Percentiles rank a stretch among this genome's conserved stretches.
Conservation (phyloP, 192 early-diverging fungal species). For the Diversispora eburnea region DNA sequence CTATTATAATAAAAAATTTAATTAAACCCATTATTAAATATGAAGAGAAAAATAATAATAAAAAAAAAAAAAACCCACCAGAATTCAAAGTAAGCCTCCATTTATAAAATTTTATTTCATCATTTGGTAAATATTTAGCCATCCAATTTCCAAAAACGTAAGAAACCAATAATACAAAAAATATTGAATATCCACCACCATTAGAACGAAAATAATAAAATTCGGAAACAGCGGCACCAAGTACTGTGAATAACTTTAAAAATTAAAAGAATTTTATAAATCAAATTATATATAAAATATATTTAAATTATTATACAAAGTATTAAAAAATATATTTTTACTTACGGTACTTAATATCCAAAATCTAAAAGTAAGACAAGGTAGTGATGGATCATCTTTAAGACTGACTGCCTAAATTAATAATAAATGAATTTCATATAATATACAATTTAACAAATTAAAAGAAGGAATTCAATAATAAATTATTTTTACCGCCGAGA, state of each 20-base stretch:
- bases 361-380: constrained; percentile 48
- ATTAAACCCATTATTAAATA: background rate
- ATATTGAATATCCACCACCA: constrained; percentile 26
- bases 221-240: constrained; percentile 33
- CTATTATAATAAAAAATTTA: constrained; percentile 1
- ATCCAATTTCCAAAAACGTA: constrained; percentile 35
- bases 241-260: constrained; percentile 29
- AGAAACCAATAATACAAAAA: constrained; percentile 35
- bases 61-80: background rate
- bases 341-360: constrained; percentile 42
- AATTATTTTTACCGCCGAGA: too few species aligned
- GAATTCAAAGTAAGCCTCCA: constrained; percentile 23
- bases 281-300: background rate
- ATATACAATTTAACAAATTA: too few species aligned
- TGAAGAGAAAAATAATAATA: background rate
- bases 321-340: background rate
- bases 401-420: constrained; percentile 33
- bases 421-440: background rate
- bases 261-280: background rate
- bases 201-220: constrained; percentile 34
- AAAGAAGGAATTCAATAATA: too few species aligned
- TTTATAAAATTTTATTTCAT: background rate
- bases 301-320: background rate
- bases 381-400: constrained; percentile 42
- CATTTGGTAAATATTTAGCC: constrained; percentile 16